Conservation (phyloP, 768 basidiomycete genomes). For the Chalciporus sphaerocephalus region DNA sequence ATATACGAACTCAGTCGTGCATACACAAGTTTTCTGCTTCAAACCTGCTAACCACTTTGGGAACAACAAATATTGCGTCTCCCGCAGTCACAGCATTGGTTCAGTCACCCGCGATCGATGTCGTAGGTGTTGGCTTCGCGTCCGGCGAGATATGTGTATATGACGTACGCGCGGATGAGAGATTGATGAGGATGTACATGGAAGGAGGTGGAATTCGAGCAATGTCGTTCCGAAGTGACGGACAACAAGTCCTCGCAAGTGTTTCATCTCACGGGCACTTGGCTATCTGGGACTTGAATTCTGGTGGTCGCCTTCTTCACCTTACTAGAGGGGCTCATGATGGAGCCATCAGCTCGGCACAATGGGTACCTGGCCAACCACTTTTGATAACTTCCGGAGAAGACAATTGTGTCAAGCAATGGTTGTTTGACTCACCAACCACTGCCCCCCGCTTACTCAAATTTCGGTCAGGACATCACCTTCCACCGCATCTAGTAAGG, state of each 20-base stretch:
- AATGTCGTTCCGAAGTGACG: conserved; percentile 85
- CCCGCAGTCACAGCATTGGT: conserved; percentile 69
- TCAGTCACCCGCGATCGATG: conserved; percentile 95
- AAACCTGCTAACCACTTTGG: conserved; percentile 43
- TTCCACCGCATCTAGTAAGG: conserved; percentile 85
- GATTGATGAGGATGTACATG: conserved; percentile 85
- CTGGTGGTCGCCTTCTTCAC: conserved; percentile 77
- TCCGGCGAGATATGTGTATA: conserved; percentile 86
- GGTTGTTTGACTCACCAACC: conserved; percentile 92
- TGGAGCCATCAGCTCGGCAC: conserved; percentile 70
- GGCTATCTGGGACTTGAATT: conserved; percentile 89
- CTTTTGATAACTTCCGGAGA: conserved; percentile 85
- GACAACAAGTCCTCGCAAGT: conserved; percentile 82
- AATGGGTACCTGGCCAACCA: conserved; percentile 94
- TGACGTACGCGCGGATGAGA: conserved; percentile 87
- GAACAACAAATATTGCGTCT: conserved; percentile 26
- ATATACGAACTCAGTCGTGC: conserved; percentile 78
- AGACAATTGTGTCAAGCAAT: conserved; percentile 99
- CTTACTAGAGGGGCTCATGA: conserved; percentile 88
- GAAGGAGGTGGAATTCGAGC: conserved; percentile 76
- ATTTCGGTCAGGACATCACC: conserved; percentile 87
- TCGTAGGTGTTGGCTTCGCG: conserved; percentile 87
- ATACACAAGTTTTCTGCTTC: conserved; percentile 73
- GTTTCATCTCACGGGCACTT: conserved; percentile 85
- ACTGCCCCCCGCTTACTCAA: conserved; percentile 84